Conservation (phyloP, 192 early-diverging fungal species). For the Podila epicladia region DNA sequence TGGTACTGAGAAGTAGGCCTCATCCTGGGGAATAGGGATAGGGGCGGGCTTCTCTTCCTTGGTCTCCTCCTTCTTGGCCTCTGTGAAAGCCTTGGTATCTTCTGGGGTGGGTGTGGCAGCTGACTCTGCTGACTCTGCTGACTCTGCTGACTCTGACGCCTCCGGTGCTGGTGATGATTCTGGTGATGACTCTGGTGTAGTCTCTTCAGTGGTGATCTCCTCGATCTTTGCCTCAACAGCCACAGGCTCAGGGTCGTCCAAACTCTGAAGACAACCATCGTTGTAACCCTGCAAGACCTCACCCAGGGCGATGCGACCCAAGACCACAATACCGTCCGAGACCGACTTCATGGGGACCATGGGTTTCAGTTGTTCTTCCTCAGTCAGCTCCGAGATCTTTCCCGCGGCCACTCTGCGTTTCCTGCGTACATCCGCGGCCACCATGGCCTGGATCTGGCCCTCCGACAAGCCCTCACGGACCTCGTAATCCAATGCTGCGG, state of each 20-base stretch:
- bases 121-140: conserved; percentile 14
- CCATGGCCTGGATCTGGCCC: conserved; percentile 51
- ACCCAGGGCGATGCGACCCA: conserved; percentile 44
- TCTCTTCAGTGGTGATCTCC: conserved; percentile 7
- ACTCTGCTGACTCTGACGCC: conserved; percentile 17
- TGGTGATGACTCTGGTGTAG: background rate
- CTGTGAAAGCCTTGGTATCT: conserved; percentile 2
- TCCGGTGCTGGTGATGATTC: conserved; percentile 12
- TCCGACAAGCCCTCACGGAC: conserved; percentile 45
- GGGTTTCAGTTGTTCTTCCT: conserved; percentile 16
- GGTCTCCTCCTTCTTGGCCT: conserved; percentile 7
- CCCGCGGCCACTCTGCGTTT: conserved; percentile 45
- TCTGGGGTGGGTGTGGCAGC: conserved; percentile 4
- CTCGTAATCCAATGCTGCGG: conserved; percentile 57
- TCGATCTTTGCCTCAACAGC: conserved; percentile 7
- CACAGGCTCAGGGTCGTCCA: conserved; percentile 40
- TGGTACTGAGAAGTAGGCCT: conserved; percentile 48
- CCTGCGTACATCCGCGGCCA: conserved; percentile 48
- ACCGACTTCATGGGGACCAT: conserved; percentile 34
- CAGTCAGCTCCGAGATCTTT: conserved; percentile 15
- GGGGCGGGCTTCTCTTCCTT: conserved; percentile 14
- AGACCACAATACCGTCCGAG: conserved; percentile 47
- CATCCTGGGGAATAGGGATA: conserved; percentile 37
- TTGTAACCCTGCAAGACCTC: conserved; percentile 54
- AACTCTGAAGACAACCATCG: conserved; percentile 50